Evolutionary conservation across 2,329 filamentous ascomycete species (phyloP), one percentile per base, ranked within the genome.

Genomic region (Aspergillus costaricaensis): DNA sequence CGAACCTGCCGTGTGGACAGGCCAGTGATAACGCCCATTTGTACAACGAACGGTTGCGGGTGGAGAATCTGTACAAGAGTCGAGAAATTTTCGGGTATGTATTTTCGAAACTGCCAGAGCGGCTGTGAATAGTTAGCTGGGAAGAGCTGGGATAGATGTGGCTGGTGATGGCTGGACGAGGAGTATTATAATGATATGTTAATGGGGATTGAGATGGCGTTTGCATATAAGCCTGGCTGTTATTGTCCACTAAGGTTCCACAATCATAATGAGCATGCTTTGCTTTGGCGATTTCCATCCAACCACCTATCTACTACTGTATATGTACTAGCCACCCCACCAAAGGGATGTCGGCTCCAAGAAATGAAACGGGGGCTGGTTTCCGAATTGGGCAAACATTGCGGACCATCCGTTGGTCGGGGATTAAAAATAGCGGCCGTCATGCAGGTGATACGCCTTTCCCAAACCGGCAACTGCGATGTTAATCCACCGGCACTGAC

Each of bases 11-110:
- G 0, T 97, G 93, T 71, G 96, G 96, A 0, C 93, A 97, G 77
- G 92, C 94, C 12, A 97, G 91, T 68, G 95, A 99, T 72, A 88
- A 89, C 55, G 95, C 94, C 17, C 95, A 99, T 84, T 78, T 99
- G 76, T 91, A 96, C 71, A 98, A 99, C 70, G 95, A 99, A 82
- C 81, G 95, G n/a, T 80, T 99, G 75, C 83, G 95, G 55, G 81
- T 99, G 58, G 80, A 91, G 68, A 99, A 99, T 76, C 73, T 99
- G 68, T 86, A 92, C 62, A 97, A 96, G 79, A 95, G 92, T 65
- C 86, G 93, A 65, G 92, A 95, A 76, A 96, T 99, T 62, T 95
- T 99, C 68, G 88, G 88, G 63, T 86, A 86, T 72, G 91, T 98
- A 5, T 99, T 99, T 79, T 80, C 82, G 66, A 86, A 88, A 65